Percentiles rank a stretch among this genome's conserved stretches.
Evolutionary conservation across 495 filamentous ascomycete genomes (phyloP).

Genomic region (Rhypophila decipiens): DNA sequence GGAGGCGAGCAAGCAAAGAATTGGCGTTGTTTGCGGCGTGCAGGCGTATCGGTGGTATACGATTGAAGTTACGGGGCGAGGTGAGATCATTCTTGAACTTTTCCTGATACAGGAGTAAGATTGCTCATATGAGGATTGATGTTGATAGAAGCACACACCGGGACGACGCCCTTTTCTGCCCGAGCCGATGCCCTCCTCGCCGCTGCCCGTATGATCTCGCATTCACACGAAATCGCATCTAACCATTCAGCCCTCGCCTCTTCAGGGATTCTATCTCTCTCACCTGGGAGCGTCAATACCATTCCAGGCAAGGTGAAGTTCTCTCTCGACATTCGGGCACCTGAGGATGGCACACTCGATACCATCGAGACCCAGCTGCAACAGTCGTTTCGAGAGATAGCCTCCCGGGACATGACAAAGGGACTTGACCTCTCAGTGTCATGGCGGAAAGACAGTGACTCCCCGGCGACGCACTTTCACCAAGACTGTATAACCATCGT

Average conservation of each 20-base stretch:
- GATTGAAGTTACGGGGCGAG: slow-evolving; percentile 54
- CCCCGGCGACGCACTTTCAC: slow-evolving; percentile 63
- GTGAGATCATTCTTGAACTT: too few species aligned
- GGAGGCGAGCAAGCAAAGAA: slow-evolving; percentile 51
- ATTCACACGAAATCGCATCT: slow-evolving; percentile 56
- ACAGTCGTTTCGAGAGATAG: slow-evolving; percentile 21
- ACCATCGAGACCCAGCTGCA: slow-evolving; percentile 40
- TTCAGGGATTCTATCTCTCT: slow-evolving; percentile 63
- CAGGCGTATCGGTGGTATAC: slow-evolving; percentile 68
- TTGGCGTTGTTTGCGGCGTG: slow-evolving; percentile 67
- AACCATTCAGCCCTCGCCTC: slow-evolving; percentile 54
- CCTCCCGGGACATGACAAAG: slow-evolving; percentile 24
- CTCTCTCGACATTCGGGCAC: slow-evolving; percentile 64
- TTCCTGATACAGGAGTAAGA: too few species aligned
- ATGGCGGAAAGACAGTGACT: slow-evolving; percentile 49
- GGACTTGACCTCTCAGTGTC: slow-evolving; percentile 20
- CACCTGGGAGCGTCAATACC: slow-evolving; percentile 67
- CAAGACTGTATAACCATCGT: slow-evolving; percentile 63
- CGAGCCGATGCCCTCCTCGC: slow-evolving; percentile 61
- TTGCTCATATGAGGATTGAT: too few species aligned
- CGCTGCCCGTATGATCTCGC: slow-evolving; percentile 62
- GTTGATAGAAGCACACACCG: slow-evolving; percentile 59
- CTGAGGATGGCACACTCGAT: slow-evolving; percentile 49
- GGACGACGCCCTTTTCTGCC: slow-evolving; percentile 60
- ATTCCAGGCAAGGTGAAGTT: slow-evolving; percentile 66